Conservation (phyloP, 495 filamentous ascomycete genomes). For the Xylaria grammica region DNA sequence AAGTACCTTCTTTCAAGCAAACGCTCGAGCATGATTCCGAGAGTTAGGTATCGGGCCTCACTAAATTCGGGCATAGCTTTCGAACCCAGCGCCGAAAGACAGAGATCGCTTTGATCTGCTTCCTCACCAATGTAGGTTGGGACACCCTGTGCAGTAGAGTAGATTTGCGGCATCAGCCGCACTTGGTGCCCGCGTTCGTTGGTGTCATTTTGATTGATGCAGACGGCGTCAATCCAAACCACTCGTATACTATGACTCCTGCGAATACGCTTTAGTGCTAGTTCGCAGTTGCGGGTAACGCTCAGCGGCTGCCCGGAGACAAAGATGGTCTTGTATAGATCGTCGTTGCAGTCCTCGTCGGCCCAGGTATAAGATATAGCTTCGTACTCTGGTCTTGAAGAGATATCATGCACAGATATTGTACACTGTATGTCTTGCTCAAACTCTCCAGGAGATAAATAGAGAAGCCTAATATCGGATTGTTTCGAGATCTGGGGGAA, state of each 20-base stretch:
- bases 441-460: too few relatives aligned
- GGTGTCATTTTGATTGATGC: background rate
- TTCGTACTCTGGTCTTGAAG: slow-evolving; percentile 19
- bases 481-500: too few relatives aligned
- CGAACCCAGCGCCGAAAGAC: too few relatives aligned
- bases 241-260: background rate
- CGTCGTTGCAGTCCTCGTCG: slow-evolving; percentile 5
- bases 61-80: too few relatives aligned
- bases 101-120: too few relatives aligned
- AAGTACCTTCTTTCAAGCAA: too few relatives aligned
- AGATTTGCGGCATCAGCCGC: background rate
- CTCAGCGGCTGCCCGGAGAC: slow-evolving; percentile 16
- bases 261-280: background rate
- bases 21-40: too few relatives aligned
- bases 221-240: background rate
- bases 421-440: too few relatives aligned
- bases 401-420: too few relatives aligned
- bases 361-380: slow-evolving; percentile 22
- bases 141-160: background rate
- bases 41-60: too few relatives aligned
- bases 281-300: slow-evolving; percentile 16
- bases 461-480: too few relatives aligned
- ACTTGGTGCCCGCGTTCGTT: background rate
- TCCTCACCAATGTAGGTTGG: too few relatives aligned
- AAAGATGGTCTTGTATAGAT: background rate